phyloP scores from a whole-genome alignment of 2,329 filamentous ascomycete species.

The Arthrobotrys entomopaga region DNA sequence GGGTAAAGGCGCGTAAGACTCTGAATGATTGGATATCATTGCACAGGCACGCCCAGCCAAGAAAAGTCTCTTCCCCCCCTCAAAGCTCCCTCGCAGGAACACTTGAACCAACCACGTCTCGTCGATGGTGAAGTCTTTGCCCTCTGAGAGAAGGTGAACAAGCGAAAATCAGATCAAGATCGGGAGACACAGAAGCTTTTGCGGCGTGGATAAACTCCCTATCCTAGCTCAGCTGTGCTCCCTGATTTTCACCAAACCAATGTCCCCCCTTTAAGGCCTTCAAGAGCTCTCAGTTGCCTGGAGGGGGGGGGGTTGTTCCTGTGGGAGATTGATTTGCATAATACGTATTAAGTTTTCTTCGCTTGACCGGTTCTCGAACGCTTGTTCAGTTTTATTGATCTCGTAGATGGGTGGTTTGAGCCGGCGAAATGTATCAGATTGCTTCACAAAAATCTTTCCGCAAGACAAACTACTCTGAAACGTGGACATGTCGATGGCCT shows the following conservation, averaged over 20 bases:
- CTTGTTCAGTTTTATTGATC: conserved; percentile 26
- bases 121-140: conserved; percentile 50
- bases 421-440: conserved; percentile 43
- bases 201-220: conserved; percentile 33
- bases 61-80: conserved; percentile 41
- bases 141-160: conserved; percentile 48
- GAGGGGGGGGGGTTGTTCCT: too few relatives aligned
- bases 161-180: conserved; percentile 55
- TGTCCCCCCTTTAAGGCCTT: background rate
- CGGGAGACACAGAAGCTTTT: conserved; percentile 47
- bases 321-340: conserved; percentile 48
- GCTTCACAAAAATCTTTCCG: conserved; percentile 30
- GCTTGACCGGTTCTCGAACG: conserved; percentile 51
- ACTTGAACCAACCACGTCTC: conserved; percentile 44
- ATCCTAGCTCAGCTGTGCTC: conserved; percentile 23
- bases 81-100: conserved; percentile 25
- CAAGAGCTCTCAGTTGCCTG: conserved; percentile 51
- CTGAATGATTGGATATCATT: conserved; percentile 49
- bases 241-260: conserved; percentile 30
- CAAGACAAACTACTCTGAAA: conserved; percentile 45
- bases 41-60: conserved; percentile 51
- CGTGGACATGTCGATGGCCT: conserved; percentile 37
- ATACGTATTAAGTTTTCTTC: conserved; percentile 37
- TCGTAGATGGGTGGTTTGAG: conserved; percentile 37
- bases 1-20: conserved; percentile 51